Evolutionary conservation across 75 land plant species (phyloP).

Genomic region (Chamaecyparis obtusa): DNA sequence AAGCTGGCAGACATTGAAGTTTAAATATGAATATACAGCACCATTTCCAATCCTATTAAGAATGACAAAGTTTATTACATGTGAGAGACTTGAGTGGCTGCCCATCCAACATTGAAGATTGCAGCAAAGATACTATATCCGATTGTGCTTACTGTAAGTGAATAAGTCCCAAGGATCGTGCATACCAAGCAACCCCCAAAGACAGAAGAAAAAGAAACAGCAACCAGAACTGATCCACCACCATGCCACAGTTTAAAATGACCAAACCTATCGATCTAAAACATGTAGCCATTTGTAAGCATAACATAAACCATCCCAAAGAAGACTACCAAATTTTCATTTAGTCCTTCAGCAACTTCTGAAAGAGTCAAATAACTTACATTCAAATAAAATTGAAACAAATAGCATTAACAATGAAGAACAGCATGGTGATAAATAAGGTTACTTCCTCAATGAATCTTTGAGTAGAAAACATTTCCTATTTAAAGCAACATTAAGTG

Average conservation of each 20-base stretch:
- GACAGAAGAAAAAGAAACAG: conserved; percentile 95
- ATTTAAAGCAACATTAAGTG: not conserved
- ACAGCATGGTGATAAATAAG: not conserved
- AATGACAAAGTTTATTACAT: conserved; percentile 60
- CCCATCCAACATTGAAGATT: conserved; percentile 96
- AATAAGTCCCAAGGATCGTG: conserved; percentile 48
- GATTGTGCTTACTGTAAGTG: conserved; percentile 52
- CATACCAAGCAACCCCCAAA: conserved; percentile 93
- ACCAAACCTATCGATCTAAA: conserved; percentile 82
- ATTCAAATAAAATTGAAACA: not conserved
- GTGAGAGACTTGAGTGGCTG: conserved; percentile 97
- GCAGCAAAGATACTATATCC: conserved; percentile 92
- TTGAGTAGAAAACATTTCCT: not conserved
- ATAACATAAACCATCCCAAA: not conserved
- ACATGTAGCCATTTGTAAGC: not conserved
- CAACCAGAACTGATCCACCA: conserved; percentile 88
- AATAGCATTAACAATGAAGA: not conserved
- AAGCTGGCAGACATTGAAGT: not conserved
- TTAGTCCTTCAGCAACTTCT: conserved; percentile 1
- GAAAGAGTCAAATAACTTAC: conserved; percentile 1
- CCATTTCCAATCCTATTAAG: not conserved
- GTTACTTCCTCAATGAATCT: not conserved
- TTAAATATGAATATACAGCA: not conserved
- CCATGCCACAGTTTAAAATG: conserved; percentile 95
- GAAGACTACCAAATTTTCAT: no score